These are phyloP conservation scores for Neolentinus lepideus DNA, from an alignment of 1,284 basidiomycete species.

Conservation along the genomic window DNA sequence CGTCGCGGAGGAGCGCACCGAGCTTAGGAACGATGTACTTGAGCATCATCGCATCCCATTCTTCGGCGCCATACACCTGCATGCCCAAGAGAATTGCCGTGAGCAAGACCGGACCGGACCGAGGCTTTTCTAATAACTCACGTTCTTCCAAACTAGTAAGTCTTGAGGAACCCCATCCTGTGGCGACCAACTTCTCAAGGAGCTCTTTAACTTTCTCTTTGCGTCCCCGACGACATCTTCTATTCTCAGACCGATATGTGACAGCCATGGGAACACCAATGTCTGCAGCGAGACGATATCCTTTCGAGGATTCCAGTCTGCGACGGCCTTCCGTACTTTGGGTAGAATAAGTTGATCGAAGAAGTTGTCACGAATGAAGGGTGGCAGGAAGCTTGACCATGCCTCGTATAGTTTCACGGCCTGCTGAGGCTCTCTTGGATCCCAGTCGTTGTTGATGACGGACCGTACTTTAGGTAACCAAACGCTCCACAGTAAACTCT, in stretches of 20 bases:
- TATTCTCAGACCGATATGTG: conserved; percentile 73
- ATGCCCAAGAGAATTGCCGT: neutral
- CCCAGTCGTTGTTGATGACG: conserved; percentile 91
- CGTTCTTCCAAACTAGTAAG: conserved; percentile 74
- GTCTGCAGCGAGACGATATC: conserved; percentile 60
- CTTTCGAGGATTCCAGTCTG: conserved; percentile 70
- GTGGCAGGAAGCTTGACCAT: conserved; percentile 84
- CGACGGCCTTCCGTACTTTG: conserved; percentile 81
- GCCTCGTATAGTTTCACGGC: conserved; percentile 82
- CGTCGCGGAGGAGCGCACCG: conserved; percentile 68
- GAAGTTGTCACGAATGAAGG: conserved; percentile 91
- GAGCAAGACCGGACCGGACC: conserved; percentile 13
- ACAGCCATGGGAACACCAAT: conserved; percentile 95
- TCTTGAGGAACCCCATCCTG: conserved; percentile 72
- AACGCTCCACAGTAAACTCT: conserved; percentile 88
- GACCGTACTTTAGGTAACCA: conserved; percentile 95
- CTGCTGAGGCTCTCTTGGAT: conserved; percentile 62
- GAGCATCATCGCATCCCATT: conserved; percentile 90
- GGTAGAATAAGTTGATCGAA: conserved; percentile 94
- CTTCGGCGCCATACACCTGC: conserved; percentile 66
- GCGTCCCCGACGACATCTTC: conserved; percentile 82
- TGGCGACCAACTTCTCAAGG: conserved; percentile 76
- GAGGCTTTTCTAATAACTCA: conserved; percentile 30
- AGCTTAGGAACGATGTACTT: conserved; percentile 91
- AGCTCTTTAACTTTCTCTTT: conserved; percentile 74